A percentile compares a stretch with the other conserved stretches of the same genome.
Evolutionary conservation across 805 yeast species (phyloP).

Genomic region (Ogataea sp.): DNA sequence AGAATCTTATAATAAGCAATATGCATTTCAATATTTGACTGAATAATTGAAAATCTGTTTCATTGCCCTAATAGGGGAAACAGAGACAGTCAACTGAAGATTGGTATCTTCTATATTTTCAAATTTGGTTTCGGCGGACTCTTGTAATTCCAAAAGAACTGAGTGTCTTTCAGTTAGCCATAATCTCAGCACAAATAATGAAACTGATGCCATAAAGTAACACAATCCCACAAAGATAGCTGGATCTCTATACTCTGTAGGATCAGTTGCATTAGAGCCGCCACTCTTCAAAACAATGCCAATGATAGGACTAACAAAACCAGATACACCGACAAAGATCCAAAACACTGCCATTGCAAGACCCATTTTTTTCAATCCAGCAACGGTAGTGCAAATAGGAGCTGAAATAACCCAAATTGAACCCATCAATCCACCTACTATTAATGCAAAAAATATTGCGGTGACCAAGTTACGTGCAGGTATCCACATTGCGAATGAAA

Average conservation of each 20-base stretch:
- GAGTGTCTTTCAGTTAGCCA: conserved; percentile 45
- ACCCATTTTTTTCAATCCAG: conserved; percentile 45
- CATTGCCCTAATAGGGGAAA: conserved; percentile 1
- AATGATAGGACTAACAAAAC: conserved; percentile 51
- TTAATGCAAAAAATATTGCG: conserved; percentile 40
- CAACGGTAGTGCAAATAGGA: conserved; percentile 41
- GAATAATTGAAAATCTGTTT: not conserved
- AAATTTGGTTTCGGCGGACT: conserved; percentile 11
- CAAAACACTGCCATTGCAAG: conserved; percentile 41
- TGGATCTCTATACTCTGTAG: conserved; percentile 43
- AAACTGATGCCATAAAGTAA: conserved; percentile 37
- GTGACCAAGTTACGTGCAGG: conserved; percentile 53
- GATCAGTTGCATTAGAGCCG: conserved; percentile 26
- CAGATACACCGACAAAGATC: conserved; percentile 41
- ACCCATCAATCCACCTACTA: conserved; percentile 55
- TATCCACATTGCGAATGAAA: conserved; percentile 45
- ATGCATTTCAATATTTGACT: not conserved
- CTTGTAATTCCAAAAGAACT: conserved; percentile 7
- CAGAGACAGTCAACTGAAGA: conserved; percentile 7
- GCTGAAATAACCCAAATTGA: conserved; percentile 49
- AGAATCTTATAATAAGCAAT: conserved; percentile 10
- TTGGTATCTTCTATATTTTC: conserved; percentile 19
- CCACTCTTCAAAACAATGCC: conserved; percentile 41
- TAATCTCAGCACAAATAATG: conserved; percentile 40
- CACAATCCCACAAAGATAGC: conserved; percentile 53